Evolutionary conservation across 2,329 filamentous ascomycete species (phyloP).

Genomic region (Xylariaceae sp.): DNA sequence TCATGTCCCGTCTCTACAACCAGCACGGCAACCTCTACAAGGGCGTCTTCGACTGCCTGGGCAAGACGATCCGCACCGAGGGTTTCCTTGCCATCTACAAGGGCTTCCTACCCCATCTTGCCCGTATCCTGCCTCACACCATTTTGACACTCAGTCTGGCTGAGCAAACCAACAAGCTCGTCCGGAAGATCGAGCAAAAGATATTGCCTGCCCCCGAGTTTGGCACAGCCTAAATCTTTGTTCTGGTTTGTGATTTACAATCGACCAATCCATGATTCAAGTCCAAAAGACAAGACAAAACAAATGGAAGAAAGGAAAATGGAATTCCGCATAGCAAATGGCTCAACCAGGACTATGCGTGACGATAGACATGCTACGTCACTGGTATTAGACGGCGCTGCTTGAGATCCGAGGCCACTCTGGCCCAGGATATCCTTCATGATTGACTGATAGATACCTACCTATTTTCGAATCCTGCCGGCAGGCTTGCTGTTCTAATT

Average conservation of each 20-base stretch:
- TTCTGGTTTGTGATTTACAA: not conserved
- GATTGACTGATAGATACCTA: not conserved
- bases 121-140: conserved; percentile 90
- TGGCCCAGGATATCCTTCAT: not conserved
- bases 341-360: not conserved
- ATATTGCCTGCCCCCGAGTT: conserved; percentile 43
- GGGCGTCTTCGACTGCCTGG: conserved; percentile 85
- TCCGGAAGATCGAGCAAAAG: conserved; percentile 67
- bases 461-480: not conserved
- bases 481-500: conserved; percentile 8
- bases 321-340: not conserved
- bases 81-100: conserved; percentile 94
- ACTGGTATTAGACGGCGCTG: not conserved
- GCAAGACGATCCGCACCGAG: conserved; percentile 86
- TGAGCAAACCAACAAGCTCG: conserved; percentile 93
- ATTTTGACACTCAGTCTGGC: conserved; percentile 88
- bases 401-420: not conserved
- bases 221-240: conserved; percentile 25
- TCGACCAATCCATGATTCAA: no score
- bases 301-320: not conserved
- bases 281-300: no score
- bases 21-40: conserved; percentile 96
- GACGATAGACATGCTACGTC: not conserved
- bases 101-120: conserved; percentile 91
- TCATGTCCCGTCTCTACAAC: conserved; percentile 99